Conservation (phyloP, 176 grass and related monocot species). For the Triticum dicoccoides region DNA sequence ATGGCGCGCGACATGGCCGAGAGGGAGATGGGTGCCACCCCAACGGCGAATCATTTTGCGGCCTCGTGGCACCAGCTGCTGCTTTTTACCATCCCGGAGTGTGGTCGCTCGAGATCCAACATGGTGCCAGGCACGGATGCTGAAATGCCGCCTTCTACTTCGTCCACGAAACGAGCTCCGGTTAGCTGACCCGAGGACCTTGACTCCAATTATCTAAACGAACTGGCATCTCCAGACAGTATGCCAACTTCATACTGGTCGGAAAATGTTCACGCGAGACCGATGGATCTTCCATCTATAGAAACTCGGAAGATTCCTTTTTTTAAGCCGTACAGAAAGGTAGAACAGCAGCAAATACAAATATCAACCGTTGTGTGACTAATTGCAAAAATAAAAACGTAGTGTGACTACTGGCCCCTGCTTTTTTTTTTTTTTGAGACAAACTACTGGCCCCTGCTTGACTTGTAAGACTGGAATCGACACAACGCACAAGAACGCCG, state of each 20-base stretch:
- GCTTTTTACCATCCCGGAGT: background rate
- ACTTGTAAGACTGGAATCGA: background rate
- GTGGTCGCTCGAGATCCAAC: conserved; percentile 20
- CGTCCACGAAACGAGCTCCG: background rate
- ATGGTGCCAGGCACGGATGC: background rate
- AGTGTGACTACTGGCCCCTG: background rate
- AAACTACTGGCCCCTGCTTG: background rate
- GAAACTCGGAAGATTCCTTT: too few relatives aligned
- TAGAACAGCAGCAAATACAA: too few relatives aligned
- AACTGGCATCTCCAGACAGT: background rate
- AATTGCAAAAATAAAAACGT: too few relatives aligned
- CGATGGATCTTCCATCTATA: background rate
- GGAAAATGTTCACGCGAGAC: background rate
- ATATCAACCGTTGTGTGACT: background rate
- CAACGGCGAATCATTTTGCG: background rate
- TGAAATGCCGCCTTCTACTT: background rate
- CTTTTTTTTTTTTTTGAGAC: too few relatives aligned
- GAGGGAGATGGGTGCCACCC: background rate
- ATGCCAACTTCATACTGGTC: background rate
- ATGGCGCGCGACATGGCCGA: background rate
- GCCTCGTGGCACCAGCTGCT: background rate
- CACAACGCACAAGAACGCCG: background rate
- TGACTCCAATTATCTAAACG: too few relatives aligned
- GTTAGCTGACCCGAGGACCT: background rate
- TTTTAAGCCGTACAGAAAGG: background rate